phyloP scores from a whole-genome alignment of 495 filamentous ascomycete species.

The Podospora pseudocomata region DNA sequence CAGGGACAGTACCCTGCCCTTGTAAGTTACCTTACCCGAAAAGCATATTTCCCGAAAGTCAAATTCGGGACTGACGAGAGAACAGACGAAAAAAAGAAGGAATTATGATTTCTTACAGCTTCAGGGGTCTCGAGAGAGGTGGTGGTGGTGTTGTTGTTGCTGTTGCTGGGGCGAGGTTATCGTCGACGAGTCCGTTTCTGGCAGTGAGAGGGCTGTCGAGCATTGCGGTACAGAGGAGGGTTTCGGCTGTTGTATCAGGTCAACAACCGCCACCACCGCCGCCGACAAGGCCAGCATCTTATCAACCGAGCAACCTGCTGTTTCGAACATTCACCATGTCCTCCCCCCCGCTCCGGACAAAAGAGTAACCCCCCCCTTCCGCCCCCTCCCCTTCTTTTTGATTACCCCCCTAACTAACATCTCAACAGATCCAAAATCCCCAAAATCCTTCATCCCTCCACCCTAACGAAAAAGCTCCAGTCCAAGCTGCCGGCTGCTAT shows the following conservation, averaged over 20 bases:
- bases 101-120: not conserved
- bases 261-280: too few species aligned
- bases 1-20: not conserved
- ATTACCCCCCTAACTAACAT: not conserved
- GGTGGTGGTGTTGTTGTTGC: too few species aligned
- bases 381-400: not conserved
- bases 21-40: not conserved
- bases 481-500: conserved; percentile 37
- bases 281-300: not conserved
- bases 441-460: conserved; percentile 9
- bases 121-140: not conserved
- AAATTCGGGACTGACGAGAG: not conserved
- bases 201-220: not conserved
- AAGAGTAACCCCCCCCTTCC: not conserved
- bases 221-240: not conserved
- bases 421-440: conserved; percentile 3
- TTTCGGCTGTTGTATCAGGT: not conserved
- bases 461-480: conserved; percentile 44
- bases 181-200: not conserved
- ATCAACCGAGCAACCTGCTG: not conserved
- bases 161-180: not conserved
- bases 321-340: not conserved
- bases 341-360: not conserved
- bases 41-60: not conserved
- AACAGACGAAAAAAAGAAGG: not conserved